A percentile compares a stretch with the other conserved stretches of the same genome.
phyloP scores from a whole-genome alignment of 164 flowering plant genomes.

The Euptelea pleiosperma region DNA sequence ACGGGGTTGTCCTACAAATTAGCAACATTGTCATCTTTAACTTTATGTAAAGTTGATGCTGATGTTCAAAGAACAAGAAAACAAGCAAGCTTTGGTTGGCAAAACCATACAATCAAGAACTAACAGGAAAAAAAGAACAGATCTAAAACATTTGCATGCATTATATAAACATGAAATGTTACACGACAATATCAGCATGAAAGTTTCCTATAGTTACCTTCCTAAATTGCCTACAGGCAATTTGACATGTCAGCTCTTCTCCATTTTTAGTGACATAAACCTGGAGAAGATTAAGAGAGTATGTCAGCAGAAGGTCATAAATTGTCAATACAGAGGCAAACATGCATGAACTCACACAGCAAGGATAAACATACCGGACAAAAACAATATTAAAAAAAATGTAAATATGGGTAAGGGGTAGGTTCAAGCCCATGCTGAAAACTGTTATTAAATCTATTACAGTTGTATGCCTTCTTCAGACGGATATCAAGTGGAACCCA shows the following conservation, averaged over 20 bases:
- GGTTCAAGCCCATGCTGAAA: background rate
- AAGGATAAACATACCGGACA: background rate
- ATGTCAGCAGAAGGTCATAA: background rate
- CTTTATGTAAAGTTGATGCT: background rate
- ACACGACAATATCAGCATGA: background rate
- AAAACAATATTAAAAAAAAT: background rate
- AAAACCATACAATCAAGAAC: background rate
- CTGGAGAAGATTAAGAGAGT: conserved; percentile 33
- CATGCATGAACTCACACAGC: background rate
- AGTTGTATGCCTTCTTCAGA: too few species aligned
- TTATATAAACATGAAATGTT: background rate
- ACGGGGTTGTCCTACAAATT: background rate
- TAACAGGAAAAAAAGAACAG: background rate
- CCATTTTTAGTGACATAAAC: conserved; percentile 65
- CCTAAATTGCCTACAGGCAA: conserved; percentile 60
- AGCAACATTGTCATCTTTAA: background rate
- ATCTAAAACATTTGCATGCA: background rate
- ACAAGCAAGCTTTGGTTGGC: background rate
- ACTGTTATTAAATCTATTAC: background rate
- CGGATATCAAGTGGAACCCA: too few species aligned
- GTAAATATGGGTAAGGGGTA: background rate
- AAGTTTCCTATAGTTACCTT: conserved; percentile 45
- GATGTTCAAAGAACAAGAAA: too few species aligned
- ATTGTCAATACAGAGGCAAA: background rate
- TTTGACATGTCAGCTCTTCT: conserved; percentile 62